Base-by-base conservation (phyloP, 345 rosid species). In the Rhizophora mangle region DNA sequence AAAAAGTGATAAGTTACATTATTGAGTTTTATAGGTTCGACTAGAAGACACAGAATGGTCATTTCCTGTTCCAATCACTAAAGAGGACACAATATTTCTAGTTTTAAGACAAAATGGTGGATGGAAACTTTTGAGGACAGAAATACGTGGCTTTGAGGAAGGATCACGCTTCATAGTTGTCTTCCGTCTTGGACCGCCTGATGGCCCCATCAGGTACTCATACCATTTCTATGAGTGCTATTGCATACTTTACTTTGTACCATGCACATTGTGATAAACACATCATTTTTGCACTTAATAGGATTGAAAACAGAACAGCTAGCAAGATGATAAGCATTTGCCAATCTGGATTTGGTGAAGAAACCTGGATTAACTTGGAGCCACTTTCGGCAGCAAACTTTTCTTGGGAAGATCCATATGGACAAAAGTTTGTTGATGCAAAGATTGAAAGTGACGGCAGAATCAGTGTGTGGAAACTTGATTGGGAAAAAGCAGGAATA, bases 321-420 rank as follows among this genome's bases (percentile, higher is more conserved):
- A 65, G 60, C 67, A 89, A 72, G 81, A 85, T 52, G 43, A 83
- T 95, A 72, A 80, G 89, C 80, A 75, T 95, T 77, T 87, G 96
- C 64, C 99, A 95, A 66, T 82, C 96, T 82, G 99, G 97, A 72
- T 90, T 95, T 76, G 85, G 73, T 73, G 96, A 95, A 61, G 82
- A 80, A 72, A 79, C 87, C 32, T 92, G 96, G 93, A 82, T 87
- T 82, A 82, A 69, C 64, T 74, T 92, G 80, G 81, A 80, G 68
- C 87, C 96, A 66, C 90, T 84, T 63, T 87, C 97, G 58, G 81
- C 99, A 67, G 59, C 84, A 69, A 84, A 76, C 75, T 92, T 90
- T 82, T 79, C 87, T 75, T 95, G 98, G 99, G 97, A 95, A 83
- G 89, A 92, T 80, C 97, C 99, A 18, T 92, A 92, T 70, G 97